Evolutionary conservation across 176 grass and related monocot species (phyloP).

Genomic region (Stipa capillata): DNA sequence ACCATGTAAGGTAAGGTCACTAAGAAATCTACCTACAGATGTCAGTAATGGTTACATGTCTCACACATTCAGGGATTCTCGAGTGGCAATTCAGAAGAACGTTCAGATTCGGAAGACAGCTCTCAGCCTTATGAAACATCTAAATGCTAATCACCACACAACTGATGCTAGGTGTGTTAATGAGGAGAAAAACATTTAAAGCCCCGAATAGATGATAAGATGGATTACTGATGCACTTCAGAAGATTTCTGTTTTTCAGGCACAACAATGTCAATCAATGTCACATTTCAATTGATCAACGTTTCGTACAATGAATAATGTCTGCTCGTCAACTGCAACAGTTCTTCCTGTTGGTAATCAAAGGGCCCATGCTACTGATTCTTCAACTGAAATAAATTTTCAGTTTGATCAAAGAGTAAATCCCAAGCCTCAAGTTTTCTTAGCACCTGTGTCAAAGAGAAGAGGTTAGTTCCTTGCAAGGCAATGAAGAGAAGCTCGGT

Average conservation of each 20-base stretch:
- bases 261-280: conserved; percentile 42
- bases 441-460: conserved; percentile 44
- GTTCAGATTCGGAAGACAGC: conserved; percentile 39
- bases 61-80: conserved; percentile 32
- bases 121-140: conserved; percentile 27
- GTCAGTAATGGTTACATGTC: conserved; percentile 34
- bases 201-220: conserved; percentile 9
- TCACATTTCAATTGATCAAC: conserved; percentile 35
- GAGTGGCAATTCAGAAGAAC: conserved; percentile 44
- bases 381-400: conserved; percentile 39
- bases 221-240: conserved; percentile 28
- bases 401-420: conserved; percentile 41
- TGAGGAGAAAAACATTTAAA: conserved; percentile 17
- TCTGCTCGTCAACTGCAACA: conserved; percentile 9
- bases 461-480: conserved; percentile 50
- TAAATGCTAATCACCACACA: conserved; percentile 10
- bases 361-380: conserved; percentile 28
- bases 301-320: conserved; percentile 12
- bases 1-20: conserved; percentile 69
- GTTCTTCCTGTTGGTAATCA: conserved; percentile 35
- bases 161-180: conserved; percentile 11
- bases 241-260: conserved; percentile 27
- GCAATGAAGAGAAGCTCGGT: conserved; percentile 42
- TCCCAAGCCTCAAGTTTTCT: conserved; percentile 39
- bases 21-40: conserved; percentile 66